Percentiles rank a stretch among this genome's conserved stretches.
These are phyloP conservation scores for Alternaria longipes DNA, from an alignment of 2,329 filamentous ascomycete species.

Conservation along the genomic window DNA sequence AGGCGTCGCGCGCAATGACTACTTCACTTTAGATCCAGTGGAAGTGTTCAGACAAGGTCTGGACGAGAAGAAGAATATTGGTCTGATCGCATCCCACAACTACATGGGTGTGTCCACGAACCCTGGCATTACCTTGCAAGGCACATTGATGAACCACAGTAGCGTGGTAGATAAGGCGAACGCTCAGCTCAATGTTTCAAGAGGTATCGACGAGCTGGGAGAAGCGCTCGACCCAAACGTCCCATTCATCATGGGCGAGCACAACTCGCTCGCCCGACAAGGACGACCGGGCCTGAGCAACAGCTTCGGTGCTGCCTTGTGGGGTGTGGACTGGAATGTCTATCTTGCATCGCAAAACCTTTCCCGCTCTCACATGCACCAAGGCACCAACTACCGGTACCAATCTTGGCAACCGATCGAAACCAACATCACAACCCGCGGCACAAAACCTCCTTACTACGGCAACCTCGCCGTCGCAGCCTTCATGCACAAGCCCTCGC, in stretches of 20 bases:
- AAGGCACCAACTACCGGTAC: constrained; percentile 69
- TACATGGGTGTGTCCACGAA: constrained; percentile 68
- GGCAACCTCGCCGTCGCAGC: constrained; percentile 67
- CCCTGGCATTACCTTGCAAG: constrained; percentile 68
- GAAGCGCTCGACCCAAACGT: constrained; percentile 52
- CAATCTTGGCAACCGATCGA: constrained; percentile 66
- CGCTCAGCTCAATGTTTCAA: constrained; percentile 52
- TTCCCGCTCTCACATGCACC: constrained; percentile 70
- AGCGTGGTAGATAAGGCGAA: constrained; percentile 50
- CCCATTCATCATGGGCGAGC: constrained; percentile 67
- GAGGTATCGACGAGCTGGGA: constrained; percentile 55
- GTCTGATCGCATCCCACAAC: constrained; percentile 67
- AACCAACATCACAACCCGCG: constrained; percentile 59
- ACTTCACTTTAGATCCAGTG: constrained; percentile 3
- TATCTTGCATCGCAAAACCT: constrained; percentile 66
- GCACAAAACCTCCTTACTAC: constrained; percentile 72
- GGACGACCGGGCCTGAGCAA: constrained; percentile 70
- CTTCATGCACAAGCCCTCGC: constrained; percentile 49
- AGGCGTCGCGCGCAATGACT: constrained; percentile 1
- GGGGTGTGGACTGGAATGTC: constrained; percentile 70
- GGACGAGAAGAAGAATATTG: constrained; percentile 53
- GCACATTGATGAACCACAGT: constrained; percentile 72
- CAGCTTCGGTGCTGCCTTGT: constrained; percentile 72
- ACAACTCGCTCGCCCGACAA: constrained; percentile 70
- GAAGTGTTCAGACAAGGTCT: neutral